These are phyloP conservation scores for Dendrocalamus latiflorus DNA, from an alignment of 202 grass and related monocot species.

Conservation along the genomic window DNA sequence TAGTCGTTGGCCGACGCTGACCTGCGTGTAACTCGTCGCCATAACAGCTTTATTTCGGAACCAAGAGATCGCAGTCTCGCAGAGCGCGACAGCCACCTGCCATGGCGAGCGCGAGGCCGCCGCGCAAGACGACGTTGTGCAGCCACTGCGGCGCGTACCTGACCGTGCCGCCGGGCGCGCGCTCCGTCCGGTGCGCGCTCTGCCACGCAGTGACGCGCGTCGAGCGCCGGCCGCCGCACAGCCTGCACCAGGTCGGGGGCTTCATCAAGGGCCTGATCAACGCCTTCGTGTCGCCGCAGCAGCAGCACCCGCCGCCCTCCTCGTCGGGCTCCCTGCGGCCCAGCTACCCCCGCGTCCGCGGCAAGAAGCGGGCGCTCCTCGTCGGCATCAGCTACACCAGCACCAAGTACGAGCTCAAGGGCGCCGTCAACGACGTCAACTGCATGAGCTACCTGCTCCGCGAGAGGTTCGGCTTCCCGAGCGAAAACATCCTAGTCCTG, in stretches of 20 bases:
- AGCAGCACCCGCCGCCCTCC: not conserved
- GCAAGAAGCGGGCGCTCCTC: slow-evolving; percentile 75
- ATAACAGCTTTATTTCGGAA: no score
- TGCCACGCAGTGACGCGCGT: slow-evolving; percentile 39
- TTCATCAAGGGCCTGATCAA: slow-evolving; percentile 48
- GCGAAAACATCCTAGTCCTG: slow-evolving; percentile 55
- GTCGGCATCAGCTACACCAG: slow-evolving; percentile 66
- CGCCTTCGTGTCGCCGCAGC: not conserved
- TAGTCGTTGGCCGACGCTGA: no score
- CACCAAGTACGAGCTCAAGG: slow-evolving; percentile 65
- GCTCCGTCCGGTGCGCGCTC: slow-evolving; percentile 44
- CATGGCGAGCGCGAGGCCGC: slow-evolving; percentile 33
- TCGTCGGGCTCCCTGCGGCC: not conserved
- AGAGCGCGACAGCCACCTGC: not conserved
- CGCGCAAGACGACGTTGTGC: slow-evolving; percentile 20
- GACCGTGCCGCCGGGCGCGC: not conserved
- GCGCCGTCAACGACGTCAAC: slow-evolving; percentile 72
- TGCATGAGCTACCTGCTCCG: slow-evolving; percentile 59
- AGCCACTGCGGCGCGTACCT: slow-evolving; percentile 37
- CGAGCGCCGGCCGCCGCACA: not conserved
- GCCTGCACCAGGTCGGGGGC: slow-evolving; percentile 27
- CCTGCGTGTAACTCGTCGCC: no score
- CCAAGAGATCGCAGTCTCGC: no score
- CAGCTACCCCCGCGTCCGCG: not conserved
- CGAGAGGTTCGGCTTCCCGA: slow-evolving; percentile 48